A percentile compares a stretch with the other conserved stretches of the same genome.
Evolutionary conservation across 345 rosid species (phyloP).

Genomic region (Citrus mangshanensis): DNA sequence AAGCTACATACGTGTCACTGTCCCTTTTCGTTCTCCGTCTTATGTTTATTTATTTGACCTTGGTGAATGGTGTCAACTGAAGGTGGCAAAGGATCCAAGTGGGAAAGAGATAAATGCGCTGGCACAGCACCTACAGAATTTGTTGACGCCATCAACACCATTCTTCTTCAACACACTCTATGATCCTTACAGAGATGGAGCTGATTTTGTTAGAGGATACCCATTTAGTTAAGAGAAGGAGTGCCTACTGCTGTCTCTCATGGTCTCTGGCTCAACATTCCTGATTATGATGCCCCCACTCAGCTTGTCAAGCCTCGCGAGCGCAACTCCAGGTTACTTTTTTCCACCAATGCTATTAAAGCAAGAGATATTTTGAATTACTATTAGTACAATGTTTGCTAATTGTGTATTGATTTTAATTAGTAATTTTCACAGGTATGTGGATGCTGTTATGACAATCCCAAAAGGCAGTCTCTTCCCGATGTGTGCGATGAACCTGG

Average conservation of each 20-base stretch:
- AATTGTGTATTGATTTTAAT: not conserved
- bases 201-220: constrained; percentile 35
- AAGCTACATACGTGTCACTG: no score
- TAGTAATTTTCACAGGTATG: constrained; percentile 14
- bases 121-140: constrained; percentile 32
- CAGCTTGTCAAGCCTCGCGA: constrained; percentile 42
- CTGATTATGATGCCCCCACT: constrained; percentile 37
- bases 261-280: constrained; percentile 44
- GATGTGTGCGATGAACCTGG: constrained; percentile 42
- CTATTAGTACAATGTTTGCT: not conserved
- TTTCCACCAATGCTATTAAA: not conserved
- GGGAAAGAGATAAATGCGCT: constrained; percentile 31
- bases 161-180: constrained; percentile 37
- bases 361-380: no score
- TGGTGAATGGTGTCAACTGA: not conserved
- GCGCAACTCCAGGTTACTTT: constrained; percentile 29
- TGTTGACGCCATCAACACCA: constrained; percentile 32
- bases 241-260: constrained; percentile 33
- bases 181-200: constrained; percentile 32
- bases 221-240: constrained; percentile 37
- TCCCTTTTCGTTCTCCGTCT: no score
- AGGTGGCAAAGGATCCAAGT: constrained; percentile 37
- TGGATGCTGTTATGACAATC: constrained; percentile 35
- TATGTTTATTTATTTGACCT: no score
- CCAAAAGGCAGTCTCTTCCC: constrained; percentile 34